Conservation (phyloP, 2,329 filamentous ascomycete species). For the Aureobasidium sp. region DNA sequence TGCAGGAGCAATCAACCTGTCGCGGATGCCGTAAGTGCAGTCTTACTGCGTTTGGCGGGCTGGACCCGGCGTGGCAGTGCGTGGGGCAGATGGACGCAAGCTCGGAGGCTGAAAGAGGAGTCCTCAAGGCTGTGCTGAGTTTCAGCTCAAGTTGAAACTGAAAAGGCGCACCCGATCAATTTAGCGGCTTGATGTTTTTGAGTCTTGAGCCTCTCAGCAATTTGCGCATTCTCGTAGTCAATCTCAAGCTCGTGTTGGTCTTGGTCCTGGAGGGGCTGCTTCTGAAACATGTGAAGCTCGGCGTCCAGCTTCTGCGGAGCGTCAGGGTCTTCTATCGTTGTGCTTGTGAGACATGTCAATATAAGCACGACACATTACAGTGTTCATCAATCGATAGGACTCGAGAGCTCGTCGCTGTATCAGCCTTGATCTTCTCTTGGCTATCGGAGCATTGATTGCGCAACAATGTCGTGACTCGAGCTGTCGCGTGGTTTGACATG, state of each 20-base stretch:
- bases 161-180: not conserved
- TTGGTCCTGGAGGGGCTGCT: not conserved
- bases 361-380: not conserved
- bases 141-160: not conserved
- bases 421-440: not conserved
- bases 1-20: not conserved
- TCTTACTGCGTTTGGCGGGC: not conserved
- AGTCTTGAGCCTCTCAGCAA: not conserved
- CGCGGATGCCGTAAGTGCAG: not conserved
- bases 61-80: constrained; percentile 10
- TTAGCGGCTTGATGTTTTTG: not conserved
- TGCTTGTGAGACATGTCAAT: not conserved
- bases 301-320: not conserved
- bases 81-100: not conserved
- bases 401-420: not conserved
- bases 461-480: not conserved
- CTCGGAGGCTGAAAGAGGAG: not conserved
- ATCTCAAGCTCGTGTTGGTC: not conserved
- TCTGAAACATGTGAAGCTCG: constrained; percentile 1
- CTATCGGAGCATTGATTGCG: not conserved
- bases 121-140: constrained; percentile 7
- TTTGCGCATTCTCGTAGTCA: not conserved
- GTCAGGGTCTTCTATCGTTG: not conserved
- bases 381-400: not conserved
- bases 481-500: not conserved